These are phyloP conservation scores for Pinus tabuliformis DNA, from an alignment of 75 land plant species.

Conservation along the genomic window DNA sequence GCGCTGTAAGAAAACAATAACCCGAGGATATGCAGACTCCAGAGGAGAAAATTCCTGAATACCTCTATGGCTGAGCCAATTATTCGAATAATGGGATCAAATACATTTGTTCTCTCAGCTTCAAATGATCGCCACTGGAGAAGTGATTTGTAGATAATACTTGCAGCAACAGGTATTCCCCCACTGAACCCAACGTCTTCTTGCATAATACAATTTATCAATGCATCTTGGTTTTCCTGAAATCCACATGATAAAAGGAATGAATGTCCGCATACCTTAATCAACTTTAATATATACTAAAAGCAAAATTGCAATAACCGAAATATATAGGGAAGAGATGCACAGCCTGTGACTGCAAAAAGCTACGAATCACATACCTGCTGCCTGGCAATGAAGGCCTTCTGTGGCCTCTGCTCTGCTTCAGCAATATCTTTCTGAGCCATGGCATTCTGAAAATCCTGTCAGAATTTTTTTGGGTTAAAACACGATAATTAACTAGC, in stretches of 20 bases:
- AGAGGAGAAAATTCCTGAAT: not conserved
- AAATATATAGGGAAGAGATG: not conserved
- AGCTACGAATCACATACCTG: constrained; percentile 42
- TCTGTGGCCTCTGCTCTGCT: constrained; percentile 78
- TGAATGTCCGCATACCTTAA: constrained; percentile 18
- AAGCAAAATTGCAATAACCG: not conserved
- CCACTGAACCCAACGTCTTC: constrained; percentile 79
- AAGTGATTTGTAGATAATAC: constrained; percentile 80
- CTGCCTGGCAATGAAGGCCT: constrained; percentile 76
- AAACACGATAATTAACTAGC: not conserved
- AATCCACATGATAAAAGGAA: not conserved
- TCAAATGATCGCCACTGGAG: constrained; percentile 95
- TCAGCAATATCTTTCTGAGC: constrained; percentile 51
- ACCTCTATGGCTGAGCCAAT: constrained; percentile 83
- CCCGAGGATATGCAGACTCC: not conserved
- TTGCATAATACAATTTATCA: constrained; percentile 76
- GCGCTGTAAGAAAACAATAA: not conserved
- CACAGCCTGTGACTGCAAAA: not conserved
- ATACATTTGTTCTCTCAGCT: constrained; percentile 85
- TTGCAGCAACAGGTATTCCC: constrained; percentile 76
- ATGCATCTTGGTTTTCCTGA: constrained; percentile 89
- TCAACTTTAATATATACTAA: not conserved
- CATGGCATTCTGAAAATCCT: constrained; percentile 22
- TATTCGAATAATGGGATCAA: constrained; percentile 88
- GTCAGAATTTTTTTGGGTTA: not conserved